Evolutionary conservation across 805 yeast species (phyloP), one percentile per base, ranked within the genome.

Genomic region (Komagataella mondaviorum): DNA sequence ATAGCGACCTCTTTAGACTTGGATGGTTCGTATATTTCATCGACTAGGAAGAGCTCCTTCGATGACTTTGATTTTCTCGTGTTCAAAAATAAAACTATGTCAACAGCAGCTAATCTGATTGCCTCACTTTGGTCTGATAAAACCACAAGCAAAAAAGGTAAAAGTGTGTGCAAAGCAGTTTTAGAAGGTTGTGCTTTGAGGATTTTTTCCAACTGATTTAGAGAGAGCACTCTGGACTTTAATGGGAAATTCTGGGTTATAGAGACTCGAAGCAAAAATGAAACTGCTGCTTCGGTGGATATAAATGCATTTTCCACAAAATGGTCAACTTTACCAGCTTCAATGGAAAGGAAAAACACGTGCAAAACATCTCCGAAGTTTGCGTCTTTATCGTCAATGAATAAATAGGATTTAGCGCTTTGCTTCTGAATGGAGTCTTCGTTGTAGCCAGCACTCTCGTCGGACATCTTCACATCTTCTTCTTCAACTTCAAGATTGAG

Each of bases 161-260:
- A 70, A 49, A 85, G 56, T 30, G 83, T 70, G 58, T 82, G 77
- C 14, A 76, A 61, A 53, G 66, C 70, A 12, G 55, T 52, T 6
- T 59, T 55, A 2, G 55, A 52, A 20, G 70, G 69, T 8, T 69
- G 57, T 10, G 70, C 67, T 44, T 68, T 67, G 48, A 75, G 54
- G 22, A 56, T 63, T 23, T 61, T 57, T 14, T 67, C 69, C 44
- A 81, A 57, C 30, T 67, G 60, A 18, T 68, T 63, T 50, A 84
- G 64, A 2, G 85, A 69, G 39, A 70, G 65, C 16, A 76, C 60
- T 63, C 87, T 75, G 12, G 78, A 75, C 43, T 76, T 71, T 6
- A 76, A 59, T 48, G 93, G 93, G 2, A 80, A 71, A 5, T 76
- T 70, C 12, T 79, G 73, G 1, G 87, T 76, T 23, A 78, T 70